Conservation (phyloP, 257 asterid species). For the Hygrophila difformis region DNA sequence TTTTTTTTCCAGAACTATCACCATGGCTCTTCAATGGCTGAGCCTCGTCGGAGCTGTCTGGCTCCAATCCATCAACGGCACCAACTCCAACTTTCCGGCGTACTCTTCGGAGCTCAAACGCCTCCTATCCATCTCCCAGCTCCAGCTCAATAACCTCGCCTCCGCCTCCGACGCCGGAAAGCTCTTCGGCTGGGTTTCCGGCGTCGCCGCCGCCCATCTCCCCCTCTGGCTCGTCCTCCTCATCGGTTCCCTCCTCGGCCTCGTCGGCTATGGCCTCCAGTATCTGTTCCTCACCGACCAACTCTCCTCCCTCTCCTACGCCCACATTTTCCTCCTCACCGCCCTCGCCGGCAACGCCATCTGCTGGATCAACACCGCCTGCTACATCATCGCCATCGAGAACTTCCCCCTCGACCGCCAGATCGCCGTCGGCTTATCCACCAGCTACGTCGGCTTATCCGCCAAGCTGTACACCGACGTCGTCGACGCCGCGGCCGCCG, state of each 20-base stretch:
- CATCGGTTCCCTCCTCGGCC: conserved; percentile 53
- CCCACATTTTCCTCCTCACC: conserved; percentile 46
- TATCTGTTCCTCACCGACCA: conserved; percentile 38
- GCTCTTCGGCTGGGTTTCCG: conserved; percentile 67
- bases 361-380: conserved; percentile 79
- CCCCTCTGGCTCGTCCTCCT: conserved; percentile 68
- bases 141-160: conserved; percentile 65
- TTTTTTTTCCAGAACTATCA: no score
- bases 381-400: conserved; percentile 37
- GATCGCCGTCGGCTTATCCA: conserved; percentile 59
- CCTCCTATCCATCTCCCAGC: conserved; percentile 46
- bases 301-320: conserved; percentile 27
- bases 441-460: conserved; percentile 61
- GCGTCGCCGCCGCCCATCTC: conserved; percentile 47
- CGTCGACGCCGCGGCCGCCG: conserved; percentile 21
- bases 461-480: conserved; percentile 46
- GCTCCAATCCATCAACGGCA: conserved; percentile 77
- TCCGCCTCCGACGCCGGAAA: conserved; percentile 81
- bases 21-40: conserved; percentile 72
- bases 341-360: conserved; percentile 63
- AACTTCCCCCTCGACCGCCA: conserved; percentile 66
- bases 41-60: conserved; percentile 60
- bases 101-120: conserved; percentile 60
- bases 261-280: conserved; percentile 58
- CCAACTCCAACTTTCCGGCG: conserved; percentile 70